These are phyloP conservation scores for Berkeleyomyces rouxiae DNA, from an alignment of 2,329 filamentous ascomycete species.

Conservation along the genomic window DNA sequence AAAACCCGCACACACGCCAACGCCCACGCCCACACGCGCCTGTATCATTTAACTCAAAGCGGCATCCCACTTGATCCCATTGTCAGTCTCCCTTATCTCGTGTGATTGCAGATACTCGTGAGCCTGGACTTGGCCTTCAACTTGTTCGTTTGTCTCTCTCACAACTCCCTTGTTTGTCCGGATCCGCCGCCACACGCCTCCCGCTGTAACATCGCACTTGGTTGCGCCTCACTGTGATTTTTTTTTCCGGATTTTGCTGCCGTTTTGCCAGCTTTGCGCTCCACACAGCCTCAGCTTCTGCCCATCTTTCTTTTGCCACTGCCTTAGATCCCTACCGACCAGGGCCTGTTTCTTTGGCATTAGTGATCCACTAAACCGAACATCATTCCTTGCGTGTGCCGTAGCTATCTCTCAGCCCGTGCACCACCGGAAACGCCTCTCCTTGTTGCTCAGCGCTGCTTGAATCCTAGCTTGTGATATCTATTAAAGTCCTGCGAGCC, in stretches of 20 bases:
- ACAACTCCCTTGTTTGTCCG: slow-evolving; percentile 1
- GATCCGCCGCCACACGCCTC: not conserved
- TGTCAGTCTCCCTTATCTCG: not conserved
- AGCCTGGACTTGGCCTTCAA: not conserved
- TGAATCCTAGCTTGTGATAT: not conserved
- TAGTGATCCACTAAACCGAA: slow-evolving; percentile 7
- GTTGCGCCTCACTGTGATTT: not conserved
- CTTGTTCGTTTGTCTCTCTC: not conserved
- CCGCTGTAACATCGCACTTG: not conserved
- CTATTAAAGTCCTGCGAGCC: slow-evolving; percentile 13
- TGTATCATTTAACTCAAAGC: not conserved
- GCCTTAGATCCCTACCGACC: not conserved
- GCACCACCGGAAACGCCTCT: slow-evolving; percentile 5
- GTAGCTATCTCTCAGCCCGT: slow-evolving; percentile 13
- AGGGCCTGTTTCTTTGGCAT: slow-evolving; percentile 9
- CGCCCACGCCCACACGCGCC: not conserved
- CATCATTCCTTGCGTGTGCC: slow-evolving; percentile 7
- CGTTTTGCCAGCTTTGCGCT: not conserved
- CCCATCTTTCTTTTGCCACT: not conserved
- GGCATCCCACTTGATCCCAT: not conserved
- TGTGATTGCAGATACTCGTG: not conserved
- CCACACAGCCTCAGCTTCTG: not conserved
- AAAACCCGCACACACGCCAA: not conserved
- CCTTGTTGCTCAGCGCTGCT: not conserved
- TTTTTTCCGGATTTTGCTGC: not conserved